Evolutionary conservation across 2,329 filamentous ascomycete genomes (phyloP).

Genomic region (Colletotrichum zoysiae): DNA sequence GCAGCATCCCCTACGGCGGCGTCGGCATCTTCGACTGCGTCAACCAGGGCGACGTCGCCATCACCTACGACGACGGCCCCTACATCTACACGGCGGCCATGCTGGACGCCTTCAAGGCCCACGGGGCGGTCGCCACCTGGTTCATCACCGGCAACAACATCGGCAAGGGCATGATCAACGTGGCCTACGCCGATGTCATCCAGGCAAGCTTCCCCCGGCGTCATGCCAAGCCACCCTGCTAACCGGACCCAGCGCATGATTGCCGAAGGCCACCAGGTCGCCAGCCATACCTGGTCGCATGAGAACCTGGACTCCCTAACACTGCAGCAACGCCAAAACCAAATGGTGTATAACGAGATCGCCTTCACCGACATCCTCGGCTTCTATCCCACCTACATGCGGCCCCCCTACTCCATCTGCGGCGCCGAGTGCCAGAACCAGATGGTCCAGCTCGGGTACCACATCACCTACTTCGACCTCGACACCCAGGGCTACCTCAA

Average conservation of each 20-base stretch:
- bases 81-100: slow-evolving; percentile 50
- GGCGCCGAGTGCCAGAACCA: slow-evolving; percentile 42
- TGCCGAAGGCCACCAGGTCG: slow-evolving; percentile 60
- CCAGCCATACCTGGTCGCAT: slow-evolving; percentile 62
- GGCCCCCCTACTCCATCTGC: slow-evolving; percentile 43
- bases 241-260: slow-evolving; percentile 54
- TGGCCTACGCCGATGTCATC: slow-evolving; percentile 51
- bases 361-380: slow-evolving; percentile 58
- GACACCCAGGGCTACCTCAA: slow-evolving; percentile 48
- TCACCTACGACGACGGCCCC: slow-evolving; percentile 55
- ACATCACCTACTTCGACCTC: slow-evolving; percentile 42
- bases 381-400: slow-evolving; percentile 61
- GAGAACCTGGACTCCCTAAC: slow-evolving; percentile 54
- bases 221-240: not conserved
- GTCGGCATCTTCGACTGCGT: slow-evolving; percentile 51
- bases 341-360: slow-evolving; percentile 61
- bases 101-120: slow-evolving; percentile 51
- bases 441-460: slow-evolving; percentile 35
- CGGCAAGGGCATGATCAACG: slow-evolving; percentile 52
- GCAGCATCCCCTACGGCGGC: slow-evolving; percentile 48
- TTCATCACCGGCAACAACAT: slow-evolving; percentile 52
- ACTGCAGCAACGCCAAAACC: slow-evolving; percentile 49
- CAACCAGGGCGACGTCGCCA: slow-evolving; percentile 49
- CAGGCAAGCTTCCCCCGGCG: not conserved
- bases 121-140: slow-evolving; percentile 52